Evolutionary conservation across 192 early-diverging fungal species (phyloP).

Genomic region (Podila epigama): DNA sequence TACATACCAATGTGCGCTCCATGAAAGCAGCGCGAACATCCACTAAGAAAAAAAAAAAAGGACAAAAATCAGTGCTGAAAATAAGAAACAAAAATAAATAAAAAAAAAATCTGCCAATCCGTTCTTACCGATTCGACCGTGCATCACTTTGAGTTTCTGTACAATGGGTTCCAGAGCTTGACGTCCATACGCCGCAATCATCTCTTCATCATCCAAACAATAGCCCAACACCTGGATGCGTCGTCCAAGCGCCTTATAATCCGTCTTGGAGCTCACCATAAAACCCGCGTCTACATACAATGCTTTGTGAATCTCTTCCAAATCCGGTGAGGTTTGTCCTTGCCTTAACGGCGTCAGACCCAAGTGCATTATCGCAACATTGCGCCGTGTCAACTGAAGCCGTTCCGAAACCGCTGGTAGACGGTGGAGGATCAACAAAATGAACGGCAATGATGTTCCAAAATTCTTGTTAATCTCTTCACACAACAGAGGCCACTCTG

Average conservation of each 20-base stretch:
- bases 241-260: conserved; percentile 21
- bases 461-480: conserved; percentile 10
- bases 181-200: conserved; percentile 32
- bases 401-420: conserved; percentile 23
- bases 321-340: conserved; percentile 2
- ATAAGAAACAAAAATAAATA: neutral
- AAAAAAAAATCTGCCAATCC: neutral
- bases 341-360: conserved; percentile 7
- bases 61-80: neutral
- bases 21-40: conserved; percentile 36
- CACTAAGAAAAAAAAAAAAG: neutral
- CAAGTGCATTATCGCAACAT: conserved; percentile 24
- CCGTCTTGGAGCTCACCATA: conserved; percentile 1
- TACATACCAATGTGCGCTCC: conserved; percentile 33
- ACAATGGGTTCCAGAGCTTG: conserved; percentile 8
- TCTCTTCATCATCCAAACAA: conserved; percentile 41
- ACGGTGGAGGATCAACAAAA: conserved; percentile 19
- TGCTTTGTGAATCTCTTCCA: conserved; percentile 24
- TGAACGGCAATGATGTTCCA: conserved; percentile 30
- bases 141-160: conserved; percentile 18
- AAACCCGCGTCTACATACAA: conserved; percentile 25
- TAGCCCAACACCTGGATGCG: conserved; percentile 25
- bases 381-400: conserved; percentile 13
- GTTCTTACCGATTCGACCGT: conserved; percentile 26
- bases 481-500: conserved; percentile 22